Conservation (phyloP, 768 basidiomycete species). For the Suillus subaureus region DNA sequence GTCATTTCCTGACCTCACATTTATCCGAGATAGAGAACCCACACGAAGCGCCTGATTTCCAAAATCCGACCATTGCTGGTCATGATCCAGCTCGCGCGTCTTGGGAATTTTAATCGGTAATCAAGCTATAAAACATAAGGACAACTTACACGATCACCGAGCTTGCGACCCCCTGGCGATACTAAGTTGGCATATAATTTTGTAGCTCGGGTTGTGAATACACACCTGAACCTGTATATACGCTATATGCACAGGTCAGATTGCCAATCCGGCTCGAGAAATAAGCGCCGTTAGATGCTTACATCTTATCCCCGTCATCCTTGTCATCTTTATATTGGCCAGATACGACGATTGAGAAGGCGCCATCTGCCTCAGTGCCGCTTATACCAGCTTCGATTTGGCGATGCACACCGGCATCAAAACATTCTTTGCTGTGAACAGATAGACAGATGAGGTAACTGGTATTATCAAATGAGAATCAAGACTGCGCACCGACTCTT, state of each 20-base stretch:
- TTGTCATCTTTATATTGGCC: constrained; percentile 24
- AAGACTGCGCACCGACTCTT: constrained; percentile 16
- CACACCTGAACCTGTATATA: constrained; percentile 28
- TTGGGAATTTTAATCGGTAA: constrained; percentile 11
- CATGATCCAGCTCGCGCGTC: constrained; percentile 20
- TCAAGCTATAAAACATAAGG: neutral
- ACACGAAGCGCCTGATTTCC: constrained; percentile 23
- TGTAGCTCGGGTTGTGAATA: neutral
- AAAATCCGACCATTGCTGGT: constrained; percentile 24
- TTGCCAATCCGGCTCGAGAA: neutral
- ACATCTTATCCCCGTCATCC: constrained; percentile 30
- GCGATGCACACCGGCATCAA: constrained; percentile 22
- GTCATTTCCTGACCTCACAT: neutral
- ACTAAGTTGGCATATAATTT: neutral
- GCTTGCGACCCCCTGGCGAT: constrained; percentile 22
- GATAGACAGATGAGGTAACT: neutral
- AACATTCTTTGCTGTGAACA: constrained; percentile 14
- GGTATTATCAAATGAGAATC: constrained; percentile 1
- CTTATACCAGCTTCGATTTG: constrained; percentile 17
- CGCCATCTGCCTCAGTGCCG: constrained; percentile 18
- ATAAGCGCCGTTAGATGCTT: constrained; percentile 22
- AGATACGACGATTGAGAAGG: constrained; percentile 24
- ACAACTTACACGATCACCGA: constrained; percentile 7
- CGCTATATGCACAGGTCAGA: constrained; percentile 17
- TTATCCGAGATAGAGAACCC: neutral